Evolutionary conservation across 768 basidiomycete genomes (phyloP).

Genomic region (Lactifluus piperatus): DNA sequence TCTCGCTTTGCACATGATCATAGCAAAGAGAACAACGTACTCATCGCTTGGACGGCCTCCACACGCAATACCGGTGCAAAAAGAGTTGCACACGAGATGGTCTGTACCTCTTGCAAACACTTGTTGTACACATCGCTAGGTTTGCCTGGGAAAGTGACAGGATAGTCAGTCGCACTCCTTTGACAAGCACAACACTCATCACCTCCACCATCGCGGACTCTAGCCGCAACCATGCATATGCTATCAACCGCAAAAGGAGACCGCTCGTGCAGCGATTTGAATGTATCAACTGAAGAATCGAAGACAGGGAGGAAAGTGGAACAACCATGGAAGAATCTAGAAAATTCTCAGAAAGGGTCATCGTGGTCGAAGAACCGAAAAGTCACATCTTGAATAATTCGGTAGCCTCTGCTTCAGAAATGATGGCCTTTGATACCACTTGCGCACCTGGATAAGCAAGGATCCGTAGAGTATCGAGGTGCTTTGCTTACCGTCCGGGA

Average conservation of each 20-base stretch:
- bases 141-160: conserved; percentile 39
- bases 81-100: conserved; percentile 75
- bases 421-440: conserved; percentile 81
- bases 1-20: background rate
- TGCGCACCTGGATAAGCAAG: conserved; percentile 9
- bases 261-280: conserved; percentile 74
- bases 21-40: conserved; percentile 36
- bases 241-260: conserved; percentile 91
- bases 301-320: conserved; percentile 87
- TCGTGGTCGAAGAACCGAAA: conserved; percentile 3
- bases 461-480: background rate
- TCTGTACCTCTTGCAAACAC: conserved; percentile 78
- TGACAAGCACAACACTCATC: conserved; percentile 20
- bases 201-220: conserved; percentile 88
- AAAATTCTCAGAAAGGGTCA: conserved; percentile 14
- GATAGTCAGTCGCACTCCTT: conserved; percentile 13
- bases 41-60: conserved; percentile 92
- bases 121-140: conserved; percentile 64
- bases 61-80: conserved; percentile 78
- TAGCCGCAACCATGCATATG: conserved; percentile 90
- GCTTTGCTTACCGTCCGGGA: conserved; percentile 59
- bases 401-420: conserved; percentile 75
- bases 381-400: conserved; percentile 79
- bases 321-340: conserved; percentile 87
- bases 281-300: conserved; percentile 76